Percentiles rank a stretch among this genome's conserved stretches.
Conservation (phyloP, 768 basidiomycete species). For the Mrakia frigida region DNA sequence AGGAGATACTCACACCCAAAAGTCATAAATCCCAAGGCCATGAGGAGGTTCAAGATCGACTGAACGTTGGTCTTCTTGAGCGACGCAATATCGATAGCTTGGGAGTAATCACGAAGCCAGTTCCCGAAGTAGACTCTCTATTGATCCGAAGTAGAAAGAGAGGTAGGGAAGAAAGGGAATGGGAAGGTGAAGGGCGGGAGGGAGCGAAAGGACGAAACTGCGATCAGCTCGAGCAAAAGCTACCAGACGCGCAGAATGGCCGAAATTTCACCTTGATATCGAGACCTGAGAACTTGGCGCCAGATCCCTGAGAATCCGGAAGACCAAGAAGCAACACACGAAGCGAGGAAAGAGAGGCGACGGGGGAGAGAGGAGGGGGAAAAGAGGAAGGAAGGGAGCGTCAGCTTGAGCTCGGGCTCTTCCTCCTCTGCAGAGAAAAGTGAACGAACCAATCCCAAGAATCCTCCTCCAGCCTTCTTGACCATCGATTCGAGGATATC, state of each 20-base stretch:
- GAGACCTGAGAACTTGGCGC: constrained; percentile 66
- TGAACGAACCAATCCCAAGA: constrained; percentile 24
- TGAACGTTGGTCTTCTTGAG: constrained; percentile 60
- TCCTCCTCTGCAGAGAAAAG: background rate
- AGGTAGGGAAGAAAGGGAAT: background rate
- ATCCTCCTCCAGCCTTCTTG: constrained; percentile 29
- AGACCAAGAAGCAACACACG: no score
- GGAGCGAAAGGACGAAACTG: no score
- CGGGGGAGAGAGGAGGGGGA: no score
- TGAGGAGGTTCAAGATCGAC: constrained; percentile 81
- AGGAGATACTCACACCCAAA: constrained; percentile 41
- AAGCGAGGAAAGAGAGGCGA: no score
- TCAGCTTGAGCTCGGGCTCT: background rate
- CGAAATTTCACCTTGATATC: constrained; percentile 51
- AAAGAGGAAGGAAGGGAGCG: background rate
- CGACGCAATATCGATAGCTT: constrained; percentile 60
- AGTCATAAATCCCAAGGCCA: constrained; percentile 83
- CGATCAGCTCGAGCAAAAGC: no score
- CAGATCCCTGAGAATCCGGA: constrained; percentile 46
- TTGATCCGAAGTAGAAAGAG: no score
- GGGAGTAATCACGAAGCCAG: constrained; percentile 52
- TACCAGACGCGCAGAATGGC: no score
- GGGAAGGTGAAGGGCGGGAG: no score
- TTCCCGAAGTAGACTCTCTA: constrained; percentile 42
- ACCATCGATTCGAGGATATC: constrained; percentile 54